phyloP scores from a whole-genome alignment of 2,329 filamentous ascomycete genomes.

The Cercospora janseana region DNA sequence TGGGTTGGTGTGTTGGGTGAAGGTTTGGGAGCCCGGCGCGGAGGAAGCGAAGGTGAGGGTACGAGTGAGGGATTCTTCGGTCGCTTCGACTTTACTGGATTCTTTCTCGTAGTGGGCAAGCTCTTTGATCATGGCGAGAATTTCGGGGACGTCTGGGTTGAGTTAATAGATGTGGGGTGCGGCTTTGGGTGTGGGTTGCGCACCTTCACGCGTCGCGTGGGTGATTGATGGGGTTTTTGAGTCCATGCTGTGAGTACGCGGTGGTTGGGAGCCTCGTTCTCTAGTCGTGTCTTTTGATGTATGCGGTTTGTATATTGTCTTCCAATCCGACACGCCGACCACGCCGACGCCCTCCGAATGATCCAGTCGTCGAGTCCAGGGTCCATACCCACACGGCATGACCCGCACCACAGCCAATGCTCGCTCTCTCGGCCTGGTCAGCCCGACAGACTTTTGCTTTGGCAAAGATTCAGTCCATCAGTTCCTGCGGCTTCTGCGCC shows the following conservation, averaged over 20 bases:
- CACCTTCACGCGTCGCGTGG: slow-evolving; percentile 56
- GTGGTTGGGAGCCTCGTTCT: not conserved
- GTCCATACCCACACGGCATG: slow-evolving; percentile 1
- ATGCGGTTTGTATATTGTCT: no score
- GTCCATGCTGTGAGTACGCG: not conserved
- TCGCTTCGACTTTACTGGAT: slow-evolving; percentile 71
- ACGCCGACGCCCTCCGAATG: not conserved
- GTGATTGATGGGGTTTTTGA: slow-evolving; percentile 46
- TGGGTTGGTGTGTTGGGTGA: slow-evolving; percentile 42
- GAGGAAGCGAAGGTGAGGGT: slow-evolving; percentile 75
- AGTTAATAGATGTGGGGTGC: not conserved
- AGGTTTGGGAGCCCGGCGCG: slow-evolving; percentile 26
- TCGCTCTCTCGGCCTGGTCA: no score
- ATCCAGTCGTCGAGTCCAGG: not conserved
- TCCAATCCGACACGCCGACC: no score
- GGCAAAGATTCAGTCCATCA: not conserved
- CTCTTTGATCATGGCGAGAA: slow-evolving; percentile 77
- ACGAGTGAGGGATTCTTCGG: slow-evolving; percentile 65
- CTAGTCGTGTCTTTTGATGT: not conserved
- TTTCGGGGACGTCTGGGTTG: slow-evolving; percentile 69
- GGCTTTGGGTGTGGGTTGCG: not conserved
- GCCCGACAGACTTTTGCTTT: no score
- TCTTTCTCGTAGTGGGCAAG: slow-evolving; percentile 87
- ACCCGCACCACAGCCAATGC: no score
- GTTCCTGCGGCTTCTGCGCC: not conserved